Evolutionary conservation across 495 filamentous ascomycete genomes (phyloP), one percentile per base, ranked within the genome.

Genomic region (Rostrohypoxylon terebratum): DNA sequence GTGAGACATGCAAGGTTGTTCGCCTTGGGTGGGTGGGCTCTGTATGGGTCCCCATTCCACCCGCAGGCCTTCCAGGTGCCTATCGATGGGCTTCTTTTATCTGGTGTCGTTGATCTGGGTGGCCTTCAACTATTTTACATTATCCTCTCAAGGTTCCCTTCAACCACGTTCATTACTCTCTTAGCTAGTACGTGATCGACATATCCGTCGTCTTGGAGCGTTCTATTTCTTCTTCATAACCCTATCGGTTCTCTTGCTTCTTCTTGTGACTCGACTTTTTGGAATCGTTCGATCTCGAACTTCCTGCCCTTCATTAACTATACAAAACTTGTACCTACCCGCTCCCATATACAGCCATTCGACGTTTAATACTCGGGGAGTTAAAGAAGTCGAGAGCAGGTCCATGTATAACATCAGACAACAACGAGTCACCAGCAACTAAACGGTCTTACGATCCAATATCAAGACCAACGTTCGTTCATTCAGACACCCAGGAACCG

Each of bases 171-270:
- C 78, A 72, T 77, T 80, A 71, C 54, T 78, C 74, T 80, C 75
- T 75, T 69, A 74, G 77, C 78, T 77, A 67, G 76, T 74, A 65
- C 67, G 77, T 80, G 80, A 83, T 83, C 82, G 83, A 82, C 81
- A 81, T 79, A 83, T 79, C 79, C 77, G 81, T 85, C 80, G 80
- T 78, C 79, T 74, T 81, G 75, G 82, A 81, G 77, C 73, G 80
- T 80, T 83, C 80, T 82, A 77, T 81, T 82, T 82, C 80, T 84
- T 82, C 75, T 83, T 83, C 81, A 75, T 81, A 81, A 78, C 77
- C 80, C 76, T 80, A 78, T 81, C 81, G 83, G 82, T 85, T 83
- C 80, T 78, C 81, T 79, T 78, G 72, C 77, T 83, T 81, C 77
- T 84, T 83, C 80, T 23, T 23, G 75, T 77, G 79, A 78, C 81